phyloP scores from a whole-genome alignment of 169 alveolate genomes.

The Miamiensis avidus region DNA sequence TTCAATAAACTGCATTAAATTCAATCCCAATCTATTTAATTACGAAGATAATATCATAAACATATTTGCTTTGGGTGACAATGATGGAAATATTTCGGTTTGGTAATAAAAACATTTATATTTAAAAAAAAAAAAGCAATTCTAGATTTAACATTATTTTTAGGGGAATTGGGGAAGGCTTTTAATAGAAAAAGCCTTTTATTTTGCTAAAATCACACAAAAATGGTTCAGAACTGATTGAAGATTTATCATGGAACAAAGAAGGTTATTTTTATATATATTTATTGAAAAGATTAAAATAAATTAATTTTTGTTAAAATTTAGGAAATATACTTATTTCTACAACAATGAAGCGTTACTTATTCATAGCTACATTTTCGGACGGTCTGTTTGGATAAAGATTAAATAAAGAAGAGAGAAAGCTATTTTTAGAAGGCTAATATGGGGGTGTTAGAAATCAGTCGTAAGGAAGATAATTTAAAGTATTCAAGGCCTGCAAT shows the following conservation, averaged over 20 bases:
- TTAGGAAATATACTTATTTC: constrained; percentile 33
- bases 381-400: constrained; percentile 21
- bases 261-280: no score
- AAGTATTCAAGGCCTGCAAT: background rate
- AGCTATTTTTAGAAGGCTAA: constrained; percentile 8
- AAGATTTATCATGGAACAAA: constrained; percentile 36
- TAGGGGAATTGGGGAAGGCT: constrained; percentile 15
- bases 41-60: constrained; percentile 7
- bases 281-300: no score
- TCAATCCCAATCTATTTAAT: constrained; percentile 23
- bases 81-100: constrained; percentile 43
- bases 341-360: constrained; percentile 32
- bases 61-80: constrained; percentile 43
- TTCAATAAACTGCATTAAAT: constrained; percentile 33
- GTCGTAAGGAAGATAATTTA: background rate
- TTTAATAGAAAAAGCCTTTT: constrained; percentile 26
- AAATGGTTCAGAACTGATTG: constrained; percentile 35
- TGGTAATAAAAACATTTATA: constrained; percentile 7
- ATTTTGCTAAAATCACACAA: constrained; percentile 17
- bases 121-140: no score
- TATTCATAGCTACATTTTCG: constrained; percentile 17
- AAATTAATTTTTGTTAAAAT: no score
- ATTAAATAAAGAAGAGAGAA: constrained; percentile 5
- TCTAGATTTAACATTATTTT: no score
- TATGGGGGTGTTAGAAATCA: constrained; percentile 28